phyloP scores from a whole-genome alignment of 1,284 basidiomycete species.

The Cryptococcus sp. region DNA sequence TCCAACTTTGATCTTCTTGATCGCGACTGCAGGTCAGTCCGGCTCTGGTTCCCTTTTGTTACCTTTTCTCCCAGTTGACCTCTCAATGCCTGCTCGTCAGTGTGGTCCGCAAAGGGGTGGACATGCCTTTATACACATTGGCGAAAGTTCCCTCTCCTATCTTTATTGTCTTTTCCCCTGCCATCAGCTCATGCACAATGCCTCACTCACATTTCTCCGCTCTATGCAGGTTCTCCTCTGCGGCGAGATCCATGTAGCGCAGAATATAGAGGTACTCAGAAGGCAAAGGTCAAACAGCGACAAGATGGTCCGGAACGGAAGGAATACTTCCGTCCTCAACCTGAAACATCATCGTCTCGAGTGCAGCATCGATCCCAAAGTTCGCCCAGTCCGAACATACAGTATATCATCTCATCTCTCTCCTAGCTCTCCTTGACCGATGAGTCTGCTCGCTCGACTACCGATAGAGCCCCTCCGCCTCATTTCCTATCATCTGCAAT shows the following conservation, averaged over 20 bases:
- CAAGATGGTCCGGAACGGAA: no score
- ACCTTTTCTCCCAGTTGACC: conserved; percentile 37
- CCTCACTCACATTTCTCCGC: conserved; percentile 36
- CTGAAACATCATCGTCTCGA: no score
- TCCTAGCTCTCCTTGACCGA: no score
- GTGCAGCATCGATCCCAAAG: no score
- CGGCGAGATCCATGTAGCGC: conserved; percentile 45
- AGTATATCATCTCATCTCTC: no score
- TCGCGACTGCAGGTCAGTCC: conserved; percentile 69
- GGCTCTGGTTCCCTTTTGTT: no score
- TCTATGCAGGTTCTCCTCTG: conserved; percentile 31
- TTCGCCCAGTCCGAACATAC: no score
- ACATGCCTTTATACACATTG: conserved; percentile 84
- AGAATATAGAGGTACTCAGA: no score
- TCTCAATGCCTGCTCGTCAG: conserved; percentile 25
- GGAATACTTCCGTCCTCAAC: no score
- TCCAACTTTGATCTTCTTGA: conserved; percentile 97
- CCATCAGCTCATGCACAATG: not conserved
- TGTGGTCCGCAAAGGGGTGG: not conserved
- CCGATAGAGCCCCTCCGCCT: conserved; percentile 10
- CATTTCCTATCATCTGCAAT: conserved; percentile 8
- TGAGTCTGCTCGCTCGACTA: conserved; percentile 8
- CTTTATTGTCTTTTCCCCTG: conserved; percentile 66
- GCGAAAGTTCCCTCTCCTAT: conserved; percentile 97
- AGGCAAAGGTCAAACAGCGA: no score